A percentile compares a stretch with the other conserved stretches of the same genome.
These are phyloP conservation scores for Solanum sparsipilum DNA, from an alignment of 257 asterid genomes.

Conservation along the genomic window DNA sequence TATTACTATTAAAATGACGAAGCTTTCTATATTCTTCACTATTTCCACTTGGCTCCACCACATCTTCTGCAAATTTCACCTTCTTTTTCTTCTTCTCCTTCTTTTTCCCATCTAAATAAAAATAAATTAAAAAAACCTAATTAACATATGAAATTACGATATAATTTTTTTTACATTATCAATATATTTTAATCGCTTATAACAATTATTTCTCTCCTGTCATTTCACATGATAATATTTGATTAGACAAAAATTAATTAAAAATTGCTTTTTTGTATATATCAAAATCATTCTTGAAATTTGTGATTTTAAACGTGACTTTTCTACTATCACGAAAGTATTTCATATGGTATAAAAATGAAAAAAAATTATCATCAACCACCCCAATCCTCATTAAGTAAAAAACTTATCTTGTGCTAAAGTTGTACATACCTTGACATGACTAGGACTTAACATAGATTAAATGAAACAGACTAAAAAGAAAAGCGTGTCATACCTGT, in stretches of 20 bases:
- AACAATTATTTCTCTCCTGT: not conserved
- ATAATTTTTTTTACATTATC: not conserved
- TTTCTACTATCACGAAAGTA: rapidly evolving
- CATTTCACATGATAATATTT: not conserved
- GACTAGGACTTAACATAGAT: not conserved
- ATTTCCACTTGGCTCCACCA: constrained; percentile 82
- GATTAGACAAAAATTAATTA: no score
- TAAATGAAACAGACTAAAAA: not conserved
- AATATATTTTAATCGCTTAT: not conserved
- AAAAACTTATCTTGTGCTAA: not conserved
- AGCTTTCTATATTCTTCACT: constrained; percentile 57
- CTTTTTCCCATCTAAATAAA: constrained; percentile 34
- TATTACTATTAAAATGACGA: not conserved
- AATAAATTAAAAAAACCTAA: rapidly evolving
- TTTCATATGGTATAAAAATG: no score
- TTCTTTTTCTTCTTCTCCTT: constrained; percentile 53
- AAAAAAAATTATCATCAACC: not conserved
- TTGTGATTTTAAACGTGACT: not conserved
- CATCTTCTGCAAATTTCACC: constrained; percentile 80
- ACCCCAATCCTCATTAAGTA: not conserved
- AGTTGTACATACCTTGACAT: not conserved
- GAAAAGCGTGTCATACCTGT: constrained; percentile 15
- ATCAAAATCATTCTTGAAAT: not conserved
- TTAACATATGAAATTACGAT: not conserved
- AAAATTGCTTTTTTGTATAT: rapidly evolving